phyloP scores from a whole-genome alignment of 306 rosid species.

The Carpinus viminea region DNA sequence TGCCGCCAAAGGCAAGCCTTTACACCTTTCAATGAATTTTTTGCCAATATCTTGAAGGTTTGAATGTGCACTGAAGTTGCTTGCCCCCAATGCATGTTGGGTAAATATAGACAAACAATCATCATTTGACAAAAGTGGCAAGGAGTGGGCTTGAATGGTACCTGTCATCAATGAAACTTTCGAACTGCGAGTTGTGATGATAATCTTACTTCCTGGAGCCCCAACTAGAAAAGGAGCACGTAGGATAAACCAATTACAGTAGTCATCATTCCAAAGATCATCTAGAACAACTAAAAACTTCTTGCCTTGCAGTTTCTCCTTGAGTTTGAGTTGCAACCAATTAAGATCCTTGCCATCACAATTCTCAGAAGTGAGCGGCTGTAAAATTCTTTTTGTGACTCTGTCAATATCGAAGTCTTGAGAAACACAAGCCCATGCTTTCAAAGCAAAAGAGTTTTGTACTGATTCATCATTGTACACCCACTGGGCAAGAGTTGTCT shows the following conservation, averaged over 20 bases:
- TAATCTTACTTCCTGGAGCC: conserved; percentile 17
- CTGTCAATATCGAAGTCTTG: not conserved
- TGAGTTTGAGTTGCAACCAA: not conserved
- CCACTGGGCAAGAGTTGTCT: not conserved
- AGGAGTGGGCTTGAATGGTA: not conserved
- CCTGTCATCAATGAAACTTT: conserved; percentile 2
- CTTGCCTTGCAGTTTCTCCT: not conserved
- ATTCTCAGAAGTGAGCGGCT: not conserved
- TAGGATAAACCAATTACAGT: not conserved
- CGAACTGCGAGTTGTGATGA: conserved; percentile 24
- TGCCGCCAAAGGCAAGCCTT: conserved; percentile 38
- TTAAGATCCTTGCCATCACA: too few species aligned
- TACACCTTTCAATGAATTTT: conserved; percentile 21
- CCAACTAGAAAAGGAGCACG: not conserved
- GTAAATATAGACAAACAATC: conserved; percentile 17
- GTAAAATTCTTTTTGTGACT: not conserved
- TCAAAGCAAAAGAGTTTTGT: not conserved
- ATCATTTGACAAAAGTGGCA: not conserved
- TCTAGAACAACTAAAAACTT: conserved; percentile 29
- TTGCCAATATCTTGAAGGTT: not conserved
- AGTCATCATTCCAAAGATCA: conserved; percentile 27
- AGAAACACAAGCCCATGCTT: not conserved
- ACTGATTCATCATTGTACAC: not conserved
- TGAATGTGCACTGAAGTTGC: not conserved
- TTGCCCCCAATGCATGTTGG: conserved; percentile 16